phyloP scores from a whole-genome alignment of 2,329 filamentous ascomycete species.

The Pyrenochaeta sp. region DNA sequence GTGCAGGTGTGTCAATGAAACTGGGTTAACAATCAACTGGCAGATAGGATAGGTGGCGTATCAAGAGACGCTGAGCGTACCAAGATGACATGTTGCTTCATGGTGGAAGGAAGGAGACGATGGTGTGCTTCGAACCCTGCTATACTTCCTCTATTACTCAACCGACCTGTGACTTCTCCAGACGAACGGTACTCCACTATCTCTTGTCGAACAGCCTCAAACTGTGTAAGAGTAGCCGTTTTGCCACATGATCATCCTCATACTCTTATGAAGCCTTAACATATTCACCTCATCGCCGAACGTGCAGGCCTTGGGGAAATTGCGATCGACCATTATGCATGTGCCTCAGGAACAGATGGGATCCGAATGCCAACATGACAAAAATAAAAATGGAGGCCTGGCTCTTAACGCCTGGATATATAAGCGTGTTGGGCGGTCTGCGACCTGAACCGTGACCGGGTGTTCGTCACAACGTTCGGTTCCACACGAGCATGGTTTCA shows the following conservation, averaged over 20 bases:
- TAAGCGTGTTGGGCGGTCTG: slow-evolving; percentile 6
- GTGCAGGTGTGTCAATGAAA: too few relatives aligned
- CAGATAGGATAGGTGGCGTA: too few relatives aligned
- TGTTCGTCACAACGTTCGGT: slow-evolving; percentile 18
- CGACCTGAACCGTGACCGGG: slow-evolving; percentile 11
- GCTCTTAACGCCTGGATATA: slow-evolving; percentile 24
- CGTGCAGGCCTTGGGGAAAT: background rate
- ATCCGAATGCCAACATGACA: slow-evolving; percentile 12
- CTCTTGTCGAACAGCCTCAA: background rate
- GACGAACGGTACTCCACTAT: too few relatives aligned
- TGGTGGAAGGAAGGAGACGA: too few relatives aligned
- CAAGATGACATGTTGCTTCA: too few relatives aligned
- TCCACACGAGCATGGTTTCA: slow-evolving; percentile 28
- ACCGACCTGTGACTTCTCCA: too few relatives aligned
- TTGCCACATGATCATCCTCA: background rate
- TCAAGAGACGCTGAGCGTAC: too few relatives aligned
- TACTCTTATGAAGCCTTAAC: background rate
- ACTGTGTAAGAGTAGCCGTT: background rate
- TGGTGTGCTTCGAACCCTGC: too few relatives aligned
- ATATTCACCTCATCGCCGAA: background rate
- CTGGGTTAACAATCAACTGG: too few relatives aligned
- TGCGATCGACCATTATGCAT: slow-evolving; percentile 6
- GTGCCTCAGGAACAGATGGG: slow-evolving; percentile 18
- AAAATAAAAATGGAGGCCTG: background rate
- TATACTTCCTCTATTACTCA: too few relatives aligned